These are phyloP conservation scores for Castanopsis chinensis DNA, from an alignment of 306 rosid genomes.

Conservation along the genomic window DNA sequence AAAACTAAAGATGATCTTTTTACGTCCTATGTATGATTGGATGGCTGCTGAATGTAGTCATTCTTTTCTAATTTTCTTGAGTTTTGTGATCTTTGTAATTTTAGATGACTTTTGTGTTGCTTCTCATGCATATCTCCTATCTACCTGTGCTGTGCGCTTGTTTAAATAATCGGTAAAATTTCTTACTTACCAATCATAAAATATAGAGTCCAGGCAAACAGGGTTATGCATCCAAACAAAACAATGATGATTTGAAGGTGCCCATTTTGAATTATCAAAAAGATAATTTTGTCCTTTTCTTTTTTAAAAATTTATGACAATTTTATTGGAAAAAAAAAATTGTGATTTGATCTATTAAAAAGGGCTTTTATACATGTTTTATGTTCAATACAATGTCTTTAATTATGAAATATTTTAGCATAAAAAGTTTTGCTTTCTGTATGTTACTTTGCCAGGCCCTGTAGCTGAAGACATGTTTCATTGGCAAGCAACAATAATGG, in stretches of 20 bases:
- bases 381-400: background rate
- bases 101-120: no score
- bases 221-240: background rate
- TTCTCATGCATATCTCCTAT: no score
- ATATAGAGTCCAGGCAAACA: background rate
- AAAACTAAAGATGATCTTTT: no score
- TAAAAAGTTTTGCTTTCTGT: constrained; percentile 6
- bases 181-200: no score
- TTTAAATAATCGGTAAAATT: no score
- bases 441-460: constrained; percentile 51
- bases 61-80: no score
- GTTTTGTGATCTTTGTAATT: no score
- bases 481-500: constrained; percentile 93
- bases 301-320: background rate
- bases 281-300: no score
- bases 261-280: no score
- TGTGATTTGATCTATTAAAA: background rate
- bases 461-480: constrained; percentile 90
- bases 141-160: no score
- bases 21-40: no score
- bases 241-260: background rate
- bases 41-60: no score
- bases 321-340: background rate
- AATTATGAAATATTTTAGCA: constrained; percentile 1
- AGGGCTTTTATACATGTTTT: background rate